These are phyloP conservation scores for Chlamydomonas schloesseri DNA, from an alignment of 139 green algal species.

Conservation along the genomic window DNA sequence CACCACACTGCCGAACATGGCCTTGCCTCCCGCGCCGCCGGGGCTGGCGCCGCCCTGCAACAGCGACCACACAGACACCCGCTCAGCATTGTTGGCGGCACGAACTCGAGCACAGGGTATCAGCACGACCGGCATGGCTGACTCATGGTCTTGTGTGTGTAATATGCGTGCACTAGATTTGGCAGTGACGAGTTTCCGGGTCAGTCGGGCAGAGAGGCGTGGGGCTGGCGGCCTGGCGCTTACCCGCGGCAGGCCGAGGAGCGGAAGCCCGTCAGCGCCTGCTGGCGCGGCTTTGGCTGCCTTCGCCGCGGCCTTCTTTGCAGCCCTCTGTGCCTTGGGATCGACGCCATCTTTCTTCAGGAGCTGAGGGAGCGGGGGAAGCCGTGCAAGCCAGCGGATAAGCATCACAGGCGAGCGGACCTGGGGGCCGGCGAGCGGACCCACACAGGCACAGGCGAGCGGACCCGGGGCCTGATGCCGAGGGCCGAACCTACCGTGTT, in stretches of 20 bases:
- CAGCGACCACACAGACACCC: neutral
- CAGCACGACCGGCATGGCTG: too few relatives aligned
- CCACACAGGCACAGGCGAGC: neutral
- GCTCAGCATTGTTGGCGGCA: too few relatives aligned
- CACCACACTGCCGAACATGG: slow-evolving; percentile 22
- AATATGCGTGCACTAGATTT: neutral
- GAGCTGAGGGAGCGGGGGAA: neutral
- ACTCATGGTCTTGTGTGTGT: too few relatives aligned
- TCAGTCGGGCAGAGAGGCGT: too few relatives aligned
- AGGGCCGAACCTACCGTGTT: neutral
- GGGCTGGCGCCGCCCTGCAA: neutral
- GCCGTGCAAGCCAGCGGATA: neutral
- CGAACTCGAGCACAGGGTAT: neutral
- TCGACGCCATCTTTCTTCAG: slow-evolving; percentile 24
- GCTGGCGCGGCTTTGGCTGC: neutral
- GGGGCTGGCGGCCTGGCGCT: neutral
- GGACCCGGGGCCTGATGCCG: too few relatives aligned
- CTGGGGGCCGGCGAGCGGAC: too few relatives aligned
- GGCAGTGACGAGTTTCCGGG: too few relatives aligned
- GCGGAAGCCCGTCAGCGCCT: neutral
- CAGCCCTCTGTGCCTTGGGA: neutral
- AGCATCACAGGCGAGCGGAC: neutral
- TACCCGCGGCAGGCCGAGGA: slow-evolving; percentile 19
- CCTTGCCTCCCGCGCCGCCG: neutral
- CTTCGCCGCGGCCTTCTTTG: neutral